Evolutionary conservation across 1,284 basidiomycete genomes (phyloP), one percentile per base, ranked within the genome.

Genomic region (Baeospora myosura): DNA sequence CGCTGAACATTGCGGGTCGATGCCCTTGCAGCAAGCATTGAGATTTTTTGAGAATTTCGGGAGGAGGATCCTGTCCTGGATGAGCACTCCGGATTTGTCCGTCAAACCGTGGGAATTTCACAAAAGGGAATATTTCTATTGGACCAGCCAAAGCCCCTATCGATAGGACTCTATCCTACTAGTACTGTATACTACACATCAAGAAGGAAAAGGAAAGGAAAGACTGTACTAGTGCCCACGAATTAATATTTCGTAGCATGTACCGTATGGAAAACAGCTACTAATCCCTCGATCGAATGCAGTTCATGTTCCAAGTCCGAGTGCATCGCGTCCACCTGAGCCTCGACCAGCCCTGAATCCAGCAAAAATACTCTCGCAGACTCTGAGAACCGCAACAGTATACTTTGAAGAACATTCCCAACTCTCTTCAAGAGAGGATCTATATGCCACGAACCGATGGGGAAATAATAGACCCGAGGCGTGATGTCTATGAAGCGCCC

Each of bases 11-110:
- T 69, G 57, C 72, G 71, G 52, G 71, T 68, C 62, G 76, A 76
- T 64, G 74, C 66, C 63, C 77, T 76, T 50, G 74, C 68, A 56
- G 71, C 69, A 57, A 81, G 64, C 78, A 81, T 80, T 45, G 52
- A 49, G 51, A 52, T n/a, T n/a, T n/a, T n/a, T n/a, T n/a, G n/a
- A n/a, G n/a, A n/a, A n/a, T n/a, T n/a, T n/a, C n/a, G n/a, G n/a
- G n/a, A n/a, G n/a, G n/a, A n/a, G n/a, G n/a, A n/a, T n/a, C n/a
- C n/a, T n/a, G n/a, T n/a, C n/a, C n/a, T n/a, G n/a, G n/a, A n/a
- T n/a, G n/a, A n/a, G n/a, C n/a, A n/a, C n/a, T n/a, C n/a, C n/a
- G n/a, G n/a, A n/a, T n/a, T n/a, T n/a, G n/a, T n/a, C n/a, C n/a
- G n/a, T n/a, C n/a, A n/a, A n/a, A n/a, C n/a, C n/a, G n/a, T n/a